These are phyloP conservation scores for Ceratorhiza oryzae-sativae DNA, from an alignment of 1,284 basidiomycete genomes.

Conservation along the genomic window DNA sequence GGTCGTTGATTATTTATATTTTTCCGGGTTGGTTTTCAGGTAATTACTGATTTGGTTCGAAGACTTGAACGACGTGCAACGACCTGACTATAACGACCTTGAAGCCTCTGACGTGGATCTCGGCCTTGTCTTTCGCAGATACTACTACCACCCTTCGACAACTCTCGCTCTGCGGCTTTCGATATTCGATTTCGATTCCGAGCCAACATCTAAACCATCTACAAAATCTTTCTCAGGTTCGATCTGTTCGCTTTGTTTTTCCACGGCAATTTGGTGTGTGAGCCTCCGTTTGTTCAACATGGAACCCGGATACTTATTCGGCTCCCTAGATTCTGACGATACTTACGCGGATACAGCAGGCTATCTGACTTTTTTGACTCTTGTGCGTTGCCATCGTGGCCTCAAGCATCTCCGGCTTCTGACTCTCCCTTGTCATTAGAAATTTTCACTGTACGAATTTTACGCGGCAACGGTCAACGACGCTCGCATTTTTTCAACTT, in stretches of 20 bases:
- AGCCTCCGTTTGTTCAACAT: neutral
- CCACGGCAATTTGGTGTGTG: constrained; percentile 17
- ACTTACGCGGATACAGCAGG: constrained; percentile 34
- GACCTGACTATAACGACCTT: constrained; percentile 33
- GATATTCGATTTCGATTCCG: constrained; percentile 10
- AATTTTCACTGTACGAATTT: constrained; percentile 35
- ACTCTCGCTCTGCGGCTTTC: constrained; percentile 3
- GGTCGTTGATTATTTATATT: neutral
- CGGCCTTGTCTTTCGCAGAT: constrained; percentile 18
- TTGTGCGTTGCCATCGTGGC: neutral
- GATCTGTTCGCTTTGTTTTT: constrained; percentile 25
- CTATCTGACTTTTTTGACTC: constrained; percentile 4
- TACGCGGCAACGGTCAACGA: constrained; percentile 36
- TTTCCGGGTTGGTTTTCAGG: constrained; percentile 21
- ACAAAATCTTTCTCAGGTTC: constrained; percentile 23
- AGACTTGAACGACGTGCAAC: constrained; percentile 26
- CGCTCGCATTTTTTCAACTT: constrained; percentile 31
- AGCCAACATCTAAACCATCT: constrained; percentile 24
- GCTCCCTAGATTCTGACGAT: constrained; percentile 32
- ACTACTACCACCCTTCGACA: constrained; percentile 5
- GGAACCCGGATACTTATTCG: neutral
- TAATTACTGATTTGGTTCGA: constrained; percentile 24
- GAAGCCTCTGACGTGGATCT: constrained; percentile 8
- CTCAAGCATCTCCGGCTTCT: neutral
- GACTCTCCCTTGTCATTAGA: neutral